phyloP scores from a whole-genome alignment of 2,329 filamentous ascomycete species.

The Xylaria sp. region DNA sequence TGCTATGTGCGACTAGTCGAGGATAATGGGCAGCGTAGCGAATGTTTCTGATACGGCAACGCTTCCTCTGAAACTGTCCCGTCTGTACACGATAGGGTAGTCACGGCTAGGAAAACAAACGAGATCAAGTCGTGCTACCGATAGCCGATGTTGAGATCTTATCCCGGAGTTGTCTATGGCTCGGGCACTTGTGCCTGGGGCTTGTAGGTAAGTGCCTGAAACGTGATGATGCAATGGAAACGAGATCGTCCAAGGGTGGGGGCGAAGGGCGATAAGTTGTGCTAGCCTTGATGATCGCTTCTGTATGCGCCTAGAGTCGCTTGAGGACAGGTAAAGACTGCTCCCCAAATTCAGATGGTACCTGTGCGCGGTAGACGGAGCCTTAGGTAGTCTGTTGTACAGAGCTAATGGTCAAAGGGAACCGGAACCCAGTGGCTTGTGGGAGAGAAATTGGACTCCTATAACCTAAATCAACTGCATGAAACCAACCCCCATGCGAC shows the following conservation, averaged over 20 bases:
- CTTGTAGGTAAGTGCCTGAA: conserved; percentile 11
- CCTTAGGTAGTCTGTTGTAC: background rate
- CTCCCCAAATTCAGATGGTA: no score
- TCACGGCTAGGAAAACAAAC: background rate
- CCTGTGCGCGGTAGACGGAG: background rate
- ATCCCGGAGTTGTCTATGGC: background rate
- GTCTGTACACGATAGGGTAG: background rate
- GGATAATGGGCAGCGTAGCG: background rate
- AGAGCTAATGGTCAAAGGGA: background rate
- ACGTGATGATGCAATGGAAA: conserved; percentile 21
- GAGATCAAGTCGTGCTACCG: background rate
- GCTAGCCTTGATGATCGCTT: conserved; percentile 20
- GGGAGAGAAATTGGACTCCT: background rate
- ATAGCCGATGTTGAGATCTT: background rate
- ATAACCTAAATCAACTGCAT: background rate
- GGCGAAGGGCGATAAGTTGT: conserved; percentile 19
- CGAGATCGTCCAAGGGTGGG: conserved; percentile 19
- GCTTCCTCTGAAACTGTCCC: background rate
- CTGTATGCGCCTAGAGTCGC: conserved; percentile 7
- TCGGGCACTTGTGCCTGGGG: background rate
- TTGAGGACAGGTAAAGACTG: background rate
- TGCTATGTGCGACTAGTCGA: conserved; percentile 6
- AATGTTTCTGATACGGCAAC: background rate
- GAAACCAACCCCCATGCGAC: background rate
- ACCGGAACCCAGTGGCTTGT: background rate